phyloP scores from a whole-genome alignment of 1,284 basidiomycete species.

The Jaminaea rosea region DNA sequence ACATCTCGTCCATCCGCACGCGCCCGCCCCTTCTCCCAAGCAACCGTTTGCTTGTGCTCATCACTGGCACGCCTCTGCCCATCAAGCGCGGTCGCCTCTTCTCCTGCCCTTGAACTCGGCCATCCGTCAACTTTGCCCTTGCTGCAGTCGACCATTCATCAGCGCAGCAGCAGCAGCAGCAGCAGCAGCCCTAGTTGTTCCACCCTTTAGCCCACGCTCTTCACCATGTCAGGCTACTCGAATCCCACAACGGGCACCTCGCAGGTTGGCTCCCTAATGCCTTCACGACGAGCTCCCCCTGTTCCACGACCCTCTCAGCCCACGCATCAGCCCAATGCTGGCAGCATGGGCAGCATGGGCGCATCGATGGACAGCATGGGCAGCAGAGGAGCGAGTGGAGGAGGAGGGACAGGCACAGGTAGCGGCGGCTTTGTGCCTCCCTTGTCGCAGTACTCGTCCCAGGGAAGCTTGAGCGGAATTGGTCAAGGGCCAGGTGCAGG shows the following conservation, averaged over 20 bases:
- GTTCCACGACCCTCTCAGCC: slow-evolving; percentile 23
- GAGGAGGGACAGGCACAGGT: too few species aligned
- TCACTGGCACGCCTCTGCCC: too few species aligned
- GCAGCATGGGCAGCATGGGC: too few species aligned
- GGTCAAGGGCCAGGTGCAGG: slow-evolving; percentile 19
- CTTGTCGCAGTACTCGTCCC: slow-evolving; percentile 19
- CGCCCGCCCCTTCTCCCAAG: not conserved
- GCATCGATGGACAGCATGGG: too few species aligned
- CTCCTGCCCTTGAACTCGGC: too few species aligned
- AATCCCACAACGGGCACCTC: slow-evolving; percentile 7
- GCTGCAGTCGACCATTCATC: not conserved
- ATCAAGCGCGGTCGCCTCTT: too few species aligned
- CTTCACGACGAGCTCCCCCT: slow-evolving; percentile 36
- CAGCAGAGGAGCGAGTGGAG: too few species aligned
- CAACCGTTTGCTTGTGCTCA: not conserved
- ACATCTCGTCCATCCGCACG: not conserved
- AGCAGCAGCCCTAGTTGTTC: not conserved
- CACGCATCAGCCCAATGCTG: not conserved
- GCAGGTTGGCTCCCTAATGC: slow-evolving; percentile 28
- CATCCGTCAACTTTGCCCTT: too few species aligned
- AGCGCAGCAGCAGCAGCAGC: not conserved
- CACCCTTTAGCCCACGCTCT: not conserved
- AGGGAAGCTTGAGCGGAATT: slow-evolving; percentile 3
- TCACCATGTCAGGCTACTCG: slow-evolving; percentile 20
- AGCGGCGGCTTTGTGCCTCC: slow-evolving; percentile 30